Base-by-base conservation (phyloP, 2,329 filamentous ascomycete genomes). In the Aspergillus neoniger region DNA sequence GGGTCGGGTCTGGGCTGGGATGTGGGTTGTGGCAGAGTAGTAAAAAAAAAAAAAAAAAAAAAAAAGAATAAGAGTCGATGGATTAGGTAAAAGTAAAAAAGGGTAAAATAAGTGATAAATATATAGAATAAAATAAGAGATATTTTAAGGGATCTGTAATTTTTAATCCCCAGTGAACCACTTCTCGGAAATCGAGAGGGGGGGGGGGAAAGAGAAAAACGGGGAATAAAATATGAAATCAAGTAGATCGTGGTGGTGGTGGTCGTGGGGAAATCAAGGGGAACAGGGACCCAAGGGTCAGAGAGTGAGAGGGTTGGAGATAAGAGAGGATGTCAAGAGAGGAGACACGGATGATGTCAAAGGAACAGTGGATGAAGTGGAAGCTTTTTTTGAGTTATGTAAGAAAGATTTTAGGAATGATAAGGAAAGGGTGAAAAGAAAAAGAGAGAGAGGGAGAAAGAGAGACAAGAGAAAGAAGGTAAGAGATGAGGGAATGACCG, bases 11-110 rank as follows among this genome's bases (percentile, higher is more conserved):
- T 49, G 47, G 47, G 23, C 47, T 49, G 47, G 32, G 32, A 36
- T 14, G 47, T 44, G 23, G 32, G 39, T 36, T 36, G 32, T 55
- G 52, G 43, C 38, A 57, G 30, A 48, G 65, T 61, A 53, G n/a
- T n/a, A 48, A 56, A 55, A 36, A 12, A 36, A 32, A 5, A 32
- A 10, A 9, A 28, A 28, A 55, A 36, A 12, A 36, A 32, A 32
- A 10, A 10, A 12, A 12, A 32, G 30, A 32, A 28, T 28, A 28
- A 28, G 6, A 28, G 25, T 8, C 25, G 32, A 36, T 36, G 12
- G 63, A 53, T 58, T 59, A 58, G 55, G 43, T 55, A 50, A 58
- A 55, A 61, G 48, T 17, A 38, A 36, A 36, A 14, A 14, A 10
- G 32, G 10, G 4, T 14, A 36, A 36, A 36, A 36, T 36, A 5